Conservation (phyloP, 495 filamentous ascomycete genomes). For the Hypoxylon intermedium region DNA sequence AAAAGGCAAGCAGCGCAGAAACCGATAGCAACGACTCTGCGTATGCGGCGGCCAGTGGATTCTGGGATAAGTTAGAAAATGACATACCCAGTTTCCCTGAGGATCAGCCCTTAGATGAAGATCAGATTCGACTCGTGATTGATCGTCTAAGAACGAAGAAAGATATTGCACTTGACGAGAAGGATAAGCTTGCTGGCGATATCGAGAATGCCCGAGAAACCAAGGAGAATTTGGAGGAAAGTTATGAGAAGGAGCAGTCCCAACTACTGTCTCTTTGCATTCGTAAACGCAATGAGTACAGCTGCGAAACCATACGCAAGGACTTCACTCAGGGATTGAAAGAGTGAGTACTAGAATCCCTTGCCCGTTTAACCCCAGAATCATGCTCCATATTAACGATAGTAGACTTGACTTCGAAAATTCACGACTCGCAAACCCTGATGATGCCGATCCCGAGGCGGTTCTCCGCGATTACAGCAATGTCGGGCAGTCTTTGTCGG, state of each 20-base stretch:
- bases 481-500: conserved; percentile 59
- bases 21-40: background rate
- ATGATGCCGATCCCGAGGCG: conserved; percentile 51
- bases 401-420: conserved; percentile 57
- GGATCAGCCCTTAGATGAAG: background rate
- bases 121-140: conserved; percentile 12
- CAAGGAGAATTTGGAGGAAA: conserved; percentile 47
- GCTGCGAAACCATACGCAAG: conserved; percentile 56
- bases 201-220: conserved; percentile 45
- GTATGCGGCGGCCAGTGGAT: conserved; percentile 11
- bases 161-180: conserved; percentile 25
- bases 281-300: conserved; percentile 60
- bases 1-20: conserved; percentile 12
- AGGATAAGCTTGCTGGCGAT: conserved; percentile 42
- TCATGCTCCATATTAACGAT: background rate
- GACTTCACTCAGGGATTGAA: conserved; percentile 66
- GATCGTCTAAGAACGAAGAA: conserved; percentile 13
- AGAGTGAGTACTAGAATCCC: conserved; percentile 42
- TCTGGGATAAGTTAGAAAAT: conserved; percentile 17
- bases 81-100: conserved; percentile 10
- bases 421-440: conserved; percentile 53
- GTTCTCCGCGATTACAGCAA: conserved; percentile 63
- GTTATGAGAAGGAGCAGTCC: background rate
- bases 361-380: background rate
- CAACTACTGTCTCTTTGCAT: conserved; percentile 57